Evolutionary conservation across 2,329 filamentous ascomycete genomes (phyloP).

Genomic region (Pestalotiopsis sp.): DNA sequence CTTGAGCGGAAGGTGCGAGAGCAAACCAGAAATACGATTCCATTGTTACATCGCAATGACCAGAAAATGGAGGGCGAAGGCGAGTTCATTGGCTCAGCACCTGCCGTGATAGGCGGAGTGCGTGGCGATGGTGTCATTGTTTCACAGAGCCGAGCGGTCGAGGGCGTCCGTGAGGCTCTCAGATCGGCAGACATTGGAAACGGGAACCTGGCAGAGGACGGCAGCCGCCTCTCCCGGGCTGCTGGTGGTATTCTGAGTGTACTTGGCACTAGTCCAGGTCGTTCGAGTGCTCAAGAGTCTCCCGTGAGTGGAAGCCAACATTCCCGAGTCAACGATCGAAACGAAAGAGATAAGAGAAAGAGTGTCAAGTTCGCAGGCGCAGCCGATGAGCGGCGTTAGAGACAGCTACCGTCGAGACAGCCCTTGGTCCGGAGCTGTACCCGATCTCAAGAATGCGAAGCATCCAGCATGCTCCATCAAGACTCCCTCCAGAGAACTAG

Average conservation of each 20-base stretch:
- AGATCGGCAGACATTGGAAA: slow-evolving; percentile 30
- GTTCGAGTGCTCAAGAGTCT: slow-evolving; percentile 11
- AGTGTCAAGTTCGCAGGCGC: slow-evolving; percentile 61
- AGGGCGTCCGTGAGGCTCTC: slow-evolving; percentile 56
- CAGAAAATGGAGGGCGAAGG: background rate
- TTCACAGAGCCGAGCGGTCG: slow-evolving; percentile 60
- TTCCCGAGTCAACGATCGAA: slow-evolving; percentile 27
- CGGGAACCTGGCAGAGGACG: background rate
- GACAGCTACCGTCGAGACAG: slow-evolving; percentile 1
- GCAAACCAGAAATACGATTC: slow-evolving; percentile 28
- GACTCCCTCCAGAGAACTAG: background rate
- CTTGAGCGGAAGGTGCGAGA: slow-evolving; percentile 49
- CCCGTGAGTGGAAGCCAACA: slow-evolving; percentile 6
- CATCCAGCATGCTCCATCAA: background rate
- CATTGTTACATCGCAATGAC: slow-evolving; percentile 13
- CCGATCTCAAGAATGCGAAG: background rate
- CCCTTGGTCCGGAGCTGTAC: background rate
- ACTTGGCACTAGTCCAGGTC: slow-evolving; percentile 52
- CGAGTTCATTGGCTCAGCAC: slow-evolving; percentile 13
- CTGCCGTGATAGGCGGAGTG: slow-evolving; percentile 29
- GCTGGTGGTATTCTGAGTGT: slow-evolving; percentile 46
- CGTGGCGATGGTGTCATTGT: slow-evolving; percentile 55
- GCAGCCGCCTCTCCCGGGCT: slow-evolving; percentile 14
- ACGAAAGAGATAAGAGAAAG: slow-evolving; percentile 58
- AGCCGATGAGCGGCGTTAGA: slow-evolving; percentile 32